These are phyloP conservation scores for Raphanus raphanistrum DNA, from an alignment of 345 rosid genomes.

Conservation along the genomic window DNA sequence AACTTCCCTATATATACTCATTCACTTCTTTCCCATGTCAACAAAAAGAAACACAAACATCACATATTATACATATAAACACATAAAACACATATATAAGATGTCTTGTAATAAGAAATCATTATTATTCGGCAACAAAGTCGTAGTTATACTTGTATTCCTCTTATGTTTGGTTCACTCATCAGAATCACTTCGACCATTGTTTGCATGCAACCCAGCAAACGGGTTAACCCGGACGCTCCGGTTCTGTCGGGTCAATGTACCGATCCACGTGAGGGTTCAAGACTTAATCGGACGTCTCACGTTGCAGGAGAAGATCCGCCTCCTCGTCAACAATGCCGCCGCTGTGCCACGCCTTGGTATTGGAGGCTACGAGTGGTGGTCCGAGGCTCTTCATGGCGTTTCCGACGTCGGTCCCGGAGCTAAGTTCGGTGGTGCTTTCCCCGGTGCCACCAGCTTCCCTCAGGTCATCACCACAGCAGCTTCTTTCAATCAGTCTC, in stretches of 20 bases:
- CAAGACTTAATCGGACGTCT: conserved; percentile 73
- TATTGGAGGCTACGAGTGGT: conserved; percentile 90
- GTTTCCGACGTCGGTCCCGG: conserved; percentile 81
- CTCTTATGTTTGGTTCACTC: conserved; percentile 18
- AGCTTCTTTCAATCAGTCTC: conserved; percentile 79
- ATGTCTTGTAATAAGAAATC: conserved; percentile 22
- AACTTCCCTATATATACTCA: conserved; percentile 46
- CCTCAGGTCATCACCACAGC: conserved; percentile 95
- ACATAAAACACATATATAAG: conserved; percentile 7
- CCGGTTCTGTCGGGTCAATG: conserved; percentile 51
- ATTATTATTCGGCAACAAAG: conserved; percentile 14
- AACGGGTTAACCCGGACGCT: conserved; percentile 52
- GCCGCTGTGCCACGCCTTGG: conserved; percentile 77
- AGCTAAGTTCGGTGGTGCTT: conserved; percentile 62
- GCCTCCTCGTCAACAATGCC: conserved; percentile 81
- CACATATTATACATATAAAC: conserved; percentile 8
- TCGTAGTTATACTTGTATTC: conserved; percentile 28
- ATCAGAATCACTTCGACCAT: conserved; percentile 41
- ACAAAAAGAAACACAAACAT: conserved; percentile 18
- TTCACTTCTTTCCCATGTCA: conserved; percentile 8
- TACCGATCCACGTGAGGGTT: conserved; percentile 68
- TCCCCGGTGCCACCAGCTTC: conserved; percentile 86
- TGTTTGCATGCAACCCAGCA: conserved; percentile 69
- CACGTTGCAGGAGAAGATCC: conserved; percentile 76
- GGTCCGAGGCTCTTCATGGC: conserved; percentile 98